Base-by-base conservation (phyloP, 176 grass and related monocot genomes). In the Neostapfia colusana region DNA sequence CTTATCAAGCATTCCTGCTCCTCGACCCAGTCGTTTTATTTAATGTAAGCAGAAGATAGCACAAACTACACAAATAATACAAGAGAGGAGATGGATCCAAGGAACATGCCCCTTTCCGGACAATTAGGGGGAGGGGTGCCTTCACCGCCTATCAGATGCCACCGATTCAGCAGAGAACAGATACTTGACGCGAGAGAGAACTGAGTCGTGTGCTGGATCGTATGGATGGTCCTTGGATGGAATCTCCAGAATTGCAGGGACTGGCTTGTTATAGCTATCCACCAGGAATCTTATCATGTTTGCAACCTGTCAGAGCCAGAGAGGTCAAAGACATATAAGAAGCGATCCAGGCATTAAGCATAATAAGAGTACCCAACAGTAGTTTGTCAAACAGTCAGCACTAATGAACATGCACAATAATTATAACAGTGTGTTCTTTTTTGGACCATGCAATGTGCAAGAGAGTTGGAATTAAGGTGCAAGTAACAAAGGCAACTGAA, bases 221-320 rank as follows among this genome's bases (percentile, higher is more conserved):
- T 97, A 97, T 0, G 93, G 93, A 84, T 97, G 90, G 13, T 97
- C 93, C 84, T 97, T 93, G 42, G 93, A 92, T 54, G 93, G 90
- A 63, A 97, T 92, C 67, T 97, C 93, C 79, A 97, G 44, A 62
- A 97, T 97, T 49, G 90, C 87, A 66, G 87, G 90, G 17, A 97
- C 36, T 8, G 93, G 87, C 35, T 79, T 97, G 82, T 97, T 92
- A 85, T 97, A 97, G 79, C 90, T 84, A 75, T 90, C 93, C 25
- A 97, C 82, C 75, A 97, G 71, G 69, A 93, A 92, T 36, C 90
- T 70, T 86, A 93, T 88, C 85, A 90, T 97, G 72, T 88, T 97
- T 44, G 90, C 90, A 59, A 97, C 70, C 87, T 97, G 79, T 73
- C 18, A 43, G 24, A 14, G 5, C 4, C 0, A 59, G 44, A 69